These are phyloP conservation scores for Lactarius trivialis DNA, from an alignment of 768 basidiomycete genomes.

Conservation along the genomic window DNA sequence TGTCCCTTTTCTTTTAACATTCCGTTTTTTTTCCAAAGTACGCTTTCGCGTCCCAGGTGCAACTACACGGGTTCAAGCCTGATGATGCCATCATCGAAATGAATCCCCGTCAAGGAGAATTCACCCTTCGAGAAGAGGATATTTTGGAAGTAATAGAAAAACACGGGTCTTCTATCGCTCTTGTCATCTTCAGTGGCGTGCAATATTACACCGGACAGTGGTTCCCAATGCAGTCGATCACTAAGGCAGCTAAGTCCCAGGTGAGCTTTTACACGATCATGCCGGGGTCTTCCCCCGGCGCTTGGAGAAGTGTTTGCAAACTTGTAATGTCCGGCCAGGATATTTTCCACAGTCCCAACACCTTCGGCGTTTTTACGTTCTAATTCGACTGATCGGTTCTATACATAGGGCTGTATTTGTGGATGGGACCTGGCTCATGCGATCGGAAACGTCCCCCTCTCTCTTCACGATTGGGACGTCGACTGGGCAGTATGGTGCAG, in stretches of 20 bases:
- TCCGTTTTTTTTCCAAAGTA: constrained; percentile 48
- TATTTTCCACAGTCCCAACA: constrained; percentile 18
- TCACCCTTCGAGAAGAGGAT: constrained; percentile 80
- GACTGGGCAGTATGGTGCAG: constrained; percentile 99
- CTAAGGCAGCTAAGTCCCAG: constrained; percentile 76
- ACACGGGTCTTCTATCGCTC: constrained; percentile 72
- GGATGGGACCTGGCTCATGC: constrained; percentile 98
- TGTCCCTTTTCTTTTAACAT: not conserved
- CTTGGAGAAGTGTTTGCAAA: not conserved
- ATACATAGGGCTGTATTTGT: constrained; percentile 78
- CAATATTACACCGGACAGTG: constrained; percentile 97
- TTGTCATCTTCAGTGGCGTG: constrained; percentile 89
- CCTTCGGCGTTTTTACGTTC: constrained; percentile 15
- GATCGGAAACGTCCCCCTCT: constrained; percentile 84
- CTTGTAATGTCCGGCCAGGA: not conserved
- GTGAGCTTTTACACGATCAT: constrained; percentile 34
- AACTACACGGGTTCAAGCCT: constrained; percentile 71
- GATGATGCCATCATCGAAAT: constrained; percentile 70
- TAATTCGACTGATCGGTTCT: constrained; percentile 17
- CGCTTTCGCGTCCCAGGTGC: constrained; percentile 90
- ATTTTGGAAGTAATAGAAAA: constrained; percentile 69
- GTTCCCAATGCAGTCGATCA: constrained; percentile 84
- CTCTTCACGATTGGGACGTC: constrained; percentile 87
- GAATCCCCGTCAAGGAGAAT: constrained; percentile 76
- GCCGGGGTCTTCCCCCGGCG: not conserved